phyloP scores from a whole-genome alignment of 768 basidiomycete species.

The Pulveroboletus sp. region DNA sequence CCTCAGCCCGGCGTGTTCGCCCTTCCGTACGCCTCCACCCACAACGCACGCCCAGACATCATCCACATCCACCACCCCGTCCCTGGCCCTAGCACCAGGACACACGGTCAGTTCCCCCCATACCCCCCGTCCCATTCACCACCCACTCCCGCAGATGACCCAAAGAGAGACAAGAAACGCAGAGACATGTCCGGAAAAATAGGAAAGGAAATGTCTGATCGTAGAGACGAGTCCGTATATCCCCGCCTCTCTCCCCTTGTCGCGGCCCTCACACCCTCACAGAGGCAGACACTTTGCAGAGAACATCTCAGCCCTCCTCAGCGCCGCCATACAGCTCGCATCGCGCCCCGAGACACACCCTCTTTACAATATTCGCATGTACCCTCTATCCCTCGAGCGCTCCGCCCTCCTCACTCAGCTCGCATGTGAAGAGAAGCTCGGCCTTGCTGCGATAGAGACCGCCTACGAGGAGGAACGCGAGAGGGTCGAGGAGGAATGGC shows the following conservation, averaged over 20 bases:
- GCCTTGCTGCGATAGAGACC: constrained; percentile 59
- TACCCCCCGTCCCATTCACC: constrained; percentile 26
- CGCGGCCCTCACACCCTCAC: constrained; percentile 13
- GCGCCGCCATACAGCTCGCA: constrained; percentile 55
- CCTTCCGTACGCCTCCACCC: constrained; percentile 49
- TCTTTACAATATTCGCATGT: constrained; percentile 65
- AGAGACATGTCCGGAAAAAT: constrained; percentile 67
- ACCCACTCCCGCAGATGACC: constrained; percentile 35
- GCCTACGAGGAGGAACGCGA: constrained; percentile 77
- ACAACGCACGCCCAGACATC: constrained; percentile 37
- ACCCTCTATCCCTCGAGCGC: constrained; percentile 71
- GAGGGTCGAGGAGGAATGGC: constrained; percentile 80
- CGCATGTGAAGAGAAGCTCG: constrained; percentile 61
- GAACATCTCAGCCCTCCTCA: constrained; percentile 55
- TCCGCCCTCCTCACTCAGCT: constrained; percentile 67
- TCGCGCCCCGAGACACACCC: constrained; percentile 62
- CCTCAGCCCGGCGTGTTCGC: constrained; percentile 69
- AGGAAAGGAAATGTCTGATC: constrained; percentile 68
- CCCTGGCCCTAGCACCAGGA: constrained; percentile 41
- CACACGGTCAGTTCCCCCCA: constrained; percentile 28
- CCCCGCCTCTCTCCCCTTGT: not conserved
- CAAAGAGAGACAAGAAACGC: constrained; percentile 60
- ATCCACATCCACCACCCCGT: constrained; percentile 36
- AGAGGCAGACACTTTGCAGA: constrained; percentile 63
- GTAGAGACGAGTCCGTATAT: constrained; percentile 66